phyloP scores from a whole-genome alignment of 495 filamentous ascomycete genomes.

The Hyaloscypha variabilis region DNA sequence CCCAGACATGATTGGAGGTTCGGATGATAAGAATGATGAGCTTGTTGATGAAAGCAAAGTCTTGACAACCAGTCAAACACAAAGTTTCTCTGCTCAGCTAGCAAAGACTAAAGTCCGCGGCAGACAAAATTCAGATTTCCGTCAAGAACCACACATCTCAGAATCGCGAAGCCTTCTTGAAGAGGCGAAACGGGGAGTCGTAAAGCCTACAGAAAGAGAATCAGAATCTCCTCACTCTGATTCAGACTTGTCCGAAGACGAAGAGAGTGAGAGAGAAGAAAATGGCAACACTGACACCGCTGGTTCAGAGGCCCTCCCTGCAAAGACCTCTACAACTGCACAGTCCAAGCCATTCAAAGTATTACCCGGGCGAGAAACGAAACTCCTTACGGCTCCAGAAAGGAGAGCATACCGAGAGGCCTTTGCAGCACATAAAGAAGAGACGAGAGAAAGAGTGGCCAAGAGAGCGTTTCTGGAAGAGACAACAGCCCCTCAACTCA shows the following conservation, averaged over 20 bases:
- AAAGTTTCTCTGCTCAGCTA: too few relatives aligned
- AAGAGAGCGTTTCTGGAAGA: background rate
- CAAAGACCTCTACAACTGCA: background rate
- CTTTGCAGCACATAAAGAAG: background rate
- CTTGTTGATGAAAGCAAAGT: background rate
- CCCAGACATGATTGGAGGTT: background rate
- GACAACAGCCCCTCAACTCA: too few relatives aligned
- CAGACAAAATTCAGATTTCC: background rate
- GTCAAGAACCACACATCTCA: background rate
- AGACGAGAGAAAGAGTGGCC: background rate
- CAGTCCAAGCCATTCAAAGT: background rate
- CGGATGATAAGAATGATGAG: background rate
- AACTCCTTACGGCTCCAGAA: background rate
- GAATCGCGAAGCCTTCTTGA: background rate
- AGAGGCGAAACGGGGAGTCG: background rate
- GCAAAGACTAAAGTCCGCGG: background rate
- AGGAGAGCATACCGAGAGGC: background rate
- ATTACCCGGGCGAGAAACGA: background rate
- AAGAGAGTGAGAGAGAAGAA: background rate
- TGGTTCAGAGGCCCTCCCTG: background rate
- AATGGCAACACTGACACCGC: background rate
- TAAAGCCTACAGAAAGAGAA: background rate
- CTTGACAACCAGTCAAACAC: background rate
- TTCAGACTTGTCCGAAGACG: background rate
- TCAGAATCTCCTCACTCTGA: background rate